Evolutionary conservation across 768 basidiomycete genomes (phyloP).

Genomic region (Mrakia frigida): DNA sequence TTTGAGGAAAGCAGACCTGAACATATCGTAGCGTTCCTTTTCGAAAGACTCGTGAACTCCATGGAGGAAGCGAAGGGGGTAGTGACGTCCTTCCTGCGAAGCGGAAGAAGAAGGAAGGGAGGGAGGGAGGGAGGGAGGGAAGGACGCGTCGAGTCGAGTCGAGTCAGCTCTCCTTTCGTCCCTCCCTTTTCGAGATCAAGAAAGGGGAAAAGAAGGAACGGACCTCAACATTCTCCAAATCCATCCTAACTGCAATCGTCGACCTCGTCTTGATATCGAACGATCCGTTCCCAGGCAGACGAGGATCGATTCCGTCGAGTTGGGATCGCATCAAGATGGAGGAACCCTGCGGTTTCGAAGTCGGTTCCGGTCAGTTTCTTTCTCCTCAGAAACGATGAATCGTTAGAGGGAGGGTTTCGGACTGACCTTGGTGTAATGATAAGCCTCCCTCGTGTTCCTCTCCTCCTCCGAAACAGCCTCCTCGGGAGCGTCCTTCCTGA

Average conservation of each 20-base stretch:
- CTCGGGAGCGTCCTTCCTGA: slow-evolving; percentile 43
- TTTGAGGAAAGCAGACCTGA: slow-evolving; percentile 89
- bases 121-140: not conserved
- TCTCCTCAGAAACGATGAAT: too few species aligned
- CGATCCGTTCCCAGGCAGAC: slow-evolving; percentile 80
- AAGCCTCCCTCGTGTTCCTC: slow-evolving; percentile 57
- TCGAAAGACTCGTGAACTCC: slow-evolving; percentile 78
- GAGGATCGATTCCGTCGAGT: slow-evolving; percentile 74
- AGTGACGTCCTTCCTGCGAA: slow-evolving; percentile 70
- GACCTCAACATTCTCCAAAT: slow-evolving; percentile 75
- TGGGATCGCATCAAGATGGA: slow-evolving; percentile 88
- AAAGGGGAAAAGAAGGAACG: slow-evolving; percentile 19
- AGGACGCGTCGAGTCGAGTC: not conserved
- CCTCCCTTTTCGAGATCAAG: not conserved
- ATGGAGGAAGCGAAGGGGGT: slow-evolving; percentile 59
- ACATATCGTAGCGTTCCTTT: slow-evolving; percentile 79
- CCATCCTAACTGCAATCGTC: slow-evolving; percentile 72
- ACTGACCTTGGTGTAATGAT: slow-evolving; percentile 74
- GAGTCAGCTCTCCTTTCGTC: too few species aligned
- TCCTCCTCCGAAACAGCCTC: slow-evolving; percentile 42
- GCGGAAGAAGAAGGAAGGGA: not conserved
- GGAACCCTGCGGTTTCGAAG: slow-evolving; percentile 44
- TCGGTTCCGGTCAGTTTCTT: too few species aligned
- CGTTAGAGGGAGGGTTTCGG: not conserved
- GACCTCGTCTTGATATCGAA: slow-evolving; percentile 97